Base-by-base conservation (phyloP, 1,139 yeast species). In the Suzukiozyma palmioleophila region DNA sequence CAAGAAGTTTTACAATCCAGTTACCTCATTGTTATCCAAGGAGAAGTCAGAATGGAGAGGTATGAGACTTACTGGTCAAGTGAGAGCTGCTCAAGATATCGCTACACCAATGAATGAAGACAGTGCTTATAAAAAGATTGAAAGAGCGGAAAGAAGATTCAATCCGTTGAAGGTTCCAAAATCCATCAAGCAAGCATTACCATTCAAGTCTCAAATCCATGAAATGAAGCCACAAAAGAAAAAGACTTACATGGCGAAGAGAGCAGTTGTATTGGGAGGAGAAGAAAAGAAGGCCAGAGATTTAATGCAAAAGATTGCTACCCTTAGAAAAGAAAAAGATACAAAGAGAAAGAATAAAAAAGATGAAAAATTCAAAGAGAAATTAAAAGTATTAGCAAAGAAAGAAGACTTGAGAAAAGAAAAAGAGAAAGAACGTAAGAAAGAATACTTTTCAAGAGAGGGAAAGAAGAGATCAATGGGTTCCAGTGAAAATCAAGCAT, bases 201-300 rank as follows among this genome's bases (percentile, higher is more conserved):
- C 99, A 32, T 92, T 86, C 72, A 85, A 84, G 55, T 87, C 97
- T 11, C 97, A 92, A 69, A 79, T 87, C 36, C 84, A 80, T 51
- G 78, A 81, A 52, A 85, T 87, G 92, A 85, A 84, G 61, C 95
- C 96, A 24, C 95, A 85, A 61, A 81, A 78, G 73, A 84, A 84
- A 64, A 75, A 79, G 54, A 80, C 96, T 0, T 92, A 92, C 59
- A 63, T 85, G 77, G 83, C 82, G 46, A 90, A 89, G 70, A 81
- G 98, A 57, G 98, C 98, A 1, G 97, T 92, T 41, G 94, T 90
- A 3, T 69, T 90, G 38, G 86, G 84, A 33, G 96, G 94, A 21
- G 97, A 89, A 44, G 97, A 90, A 60, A 88, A 87, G 81, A 86
- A 87, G 68, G 92, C 95, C 16, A 78, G 97, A 51, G 84, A 88